Percentiles rank a stretch among this genome's conserved stretches.
These are phyloP conservation scores for Colletotrichum costaricense DNA, from an alignment of 2,329 filamentous ascomycete genomes.

Conservation along the genomic window DNA sequence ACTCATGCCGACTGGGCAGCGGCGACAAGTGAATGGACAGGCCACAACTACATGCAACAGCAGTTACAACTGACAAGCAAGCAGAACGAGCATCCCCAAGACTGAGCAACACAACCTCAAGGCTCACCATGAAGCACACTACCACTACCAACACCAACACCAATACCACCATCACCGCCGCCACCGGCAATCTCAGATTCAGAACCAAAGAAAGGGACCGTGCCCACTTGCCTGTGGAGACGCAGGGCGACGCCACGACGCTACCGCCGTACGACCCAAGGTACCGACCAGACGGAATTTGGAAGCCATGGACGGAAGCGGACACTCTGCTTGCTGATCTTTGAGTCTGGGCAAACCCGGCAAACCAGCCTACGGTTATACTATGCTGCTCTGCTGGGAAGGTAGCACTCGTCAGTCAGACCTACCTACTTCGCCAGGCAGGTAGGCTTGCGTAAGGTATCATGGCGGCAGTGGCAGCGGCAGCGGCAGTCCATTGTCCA, in stretches of 20 bases:
- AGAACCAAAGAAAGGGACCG: constrained; percentile 35
- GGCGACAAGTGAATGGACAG: neutral
- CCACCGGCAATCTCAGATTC: neutral
- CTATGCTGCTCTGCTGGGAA: neutral
- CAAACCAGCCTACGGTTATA: no score
- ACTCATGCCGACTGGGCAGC: neutral
- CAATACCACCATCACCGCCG: neutral
- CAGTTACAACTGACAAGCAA: neutral
- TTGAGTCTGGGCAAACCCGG: constrained; percentile 7
- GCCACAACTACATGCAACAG: neutral
- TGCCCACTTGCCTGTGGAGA: constrained; percentile 39
- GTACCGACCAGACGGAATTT: constrained; percentile 40
- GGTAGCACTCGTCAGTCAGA: neutral
- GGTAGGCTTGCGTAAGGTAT: neutral
- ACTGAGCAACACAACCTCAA: neutral
- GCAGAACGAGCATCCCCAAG: constrained; percentile 1
- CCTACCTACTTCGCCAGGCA: neutral
- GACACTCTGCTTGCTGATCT: constrained; percentile 31
- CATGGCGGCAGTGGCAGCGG: neutral
- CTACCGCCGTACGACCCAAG: constrained; percentile 38
- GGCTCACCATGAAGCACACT: neutral
- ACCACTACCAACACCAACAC: neutral
- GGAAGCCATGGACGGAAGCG: constrained; percentile 33
- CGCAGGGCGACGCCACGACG: constrained; percentile 34
- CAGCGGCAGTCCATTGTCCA: neutral